Percentiles rank a stretch among this genome's conserved stretches.
Conservation (phyloP, 176 grass and related monocot genomes). For the Cenchrus americanus region DNA sequence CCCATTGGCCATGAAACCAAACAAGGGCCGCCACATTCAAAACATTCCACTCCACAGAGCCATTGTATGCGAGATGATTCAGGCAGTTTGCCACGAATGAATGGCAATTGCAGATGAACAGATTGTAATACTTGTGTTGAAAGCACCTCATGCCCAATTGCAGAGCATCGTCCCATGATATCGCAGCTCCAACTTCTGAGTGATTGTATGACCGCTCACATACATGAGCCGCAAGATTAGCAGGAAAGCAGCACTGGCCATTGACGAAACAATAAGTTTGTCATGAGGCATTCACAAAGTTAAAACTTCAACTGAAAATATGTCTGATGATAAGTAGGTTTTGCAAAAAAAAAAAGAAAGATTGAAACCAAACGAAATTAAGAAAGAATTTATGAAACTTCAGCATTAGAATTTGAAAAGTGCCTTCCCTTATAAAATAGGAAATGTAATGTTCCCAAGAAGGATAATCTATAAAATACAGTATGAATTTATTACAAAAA, state of each 20-base stretch:
- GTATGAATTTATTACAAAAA: slow-evolving; percentile 14
- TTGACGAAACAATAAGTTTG: neutral
- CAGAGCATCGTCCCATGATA: slow-evolving; percentile 85
- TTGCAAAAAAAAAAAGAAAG: neutral
- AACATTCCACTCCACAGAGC: slow-evolving; percentile 68
- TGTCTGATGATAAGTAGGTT: neutral
- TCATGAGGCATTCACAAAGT: slow-evolving; percentile 22
- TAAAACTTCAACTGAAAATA: neutral
- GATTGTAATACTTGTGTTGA: slow-evolving; percentile 87
- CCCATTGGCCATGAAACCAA: slow-evolving; percentile 73
- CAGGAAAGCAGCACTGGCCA: slow-evolving; percentile 88
- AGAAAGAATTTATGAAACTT: slow-evolving; percentile 12
- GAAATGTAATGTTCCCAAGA: neutral
- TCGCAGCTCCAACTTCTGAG: slow-evolving; percentile 62
- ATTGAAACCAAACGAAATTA: neutral
- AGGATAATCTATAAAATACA: neutral
- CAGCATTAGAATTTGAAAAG: neutral
- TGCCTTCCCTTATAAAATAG: slow-evolving; percentile 3
- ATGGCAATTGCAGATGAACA: slow-evolving; percentile 90
- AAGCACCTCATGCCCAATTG: slow-evolving; percentile 66
- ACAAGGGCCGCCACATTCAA: slow-evolving; percentile 69
- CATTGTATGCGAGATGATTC: slow-evolving; percentile 65
- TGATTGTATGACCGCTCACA: slow-evolving; percentile 73
- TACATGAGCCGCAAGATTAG: slow-evolving; percentile 61
- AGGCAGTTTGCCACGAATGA: slow-evolving; percentile 80